phyloP scores from a whole-genome alignment of 2,329 filamentous ascomycete species.

The Phaeoacremonium minimum region DNA sequence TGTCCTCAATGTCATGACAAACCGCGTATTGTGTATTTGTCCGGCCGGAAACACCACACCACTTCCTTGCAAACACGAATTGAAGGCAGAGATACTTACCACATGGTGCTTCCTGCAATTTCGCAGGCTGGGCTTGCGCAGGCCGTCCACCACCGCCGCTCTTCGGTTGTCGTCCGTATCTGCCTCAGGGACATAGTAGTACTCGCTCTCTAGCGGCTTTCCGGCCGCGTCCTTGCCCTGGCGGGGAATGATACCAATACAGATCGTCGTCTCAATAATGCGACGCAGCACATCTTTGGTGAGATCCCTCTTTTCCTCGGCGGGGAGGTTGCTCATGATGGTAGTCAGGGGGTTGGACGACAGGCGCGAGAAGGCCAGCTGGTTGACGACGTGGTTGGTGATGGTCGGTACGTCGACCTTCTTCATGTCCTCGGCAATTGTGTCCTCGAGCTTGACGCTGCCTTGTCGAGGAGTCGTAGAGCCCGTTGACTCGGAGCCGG shows the following conservation, averaged over 20 bases:
- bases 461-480: conserved; percentile 13
- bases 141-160: conserved; percentile 76
- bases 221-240: conserved; percentile 96
- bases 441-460: conserved; percentile 14
- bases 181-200: conserved; percentile 89
- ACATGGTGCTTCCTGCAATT: conserved; percentile 95
- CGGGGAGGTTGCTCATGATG: conserved; percentile 81
- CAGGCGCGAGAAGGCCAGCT: conserved; percentile 89
- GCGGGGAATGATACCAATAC: conserved; percentile 82
- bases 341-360: conserved; percentile 87
- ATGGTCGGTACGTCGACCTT: conserved; percentile 42
- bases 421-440: conserved; percentile 28
- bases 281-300: conserved; percentile 61
- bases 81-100: conserved; percentile 58
- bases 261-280: conserved; percentile 69
- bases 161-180: conserved; percentile 76
- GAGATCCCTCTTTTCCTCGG: conserved; percentile 55
- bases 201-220: conserved; percentile 90
- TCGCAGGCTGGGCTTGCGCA: conserved; percentile 84
- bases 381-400: conserved; percentile 87
- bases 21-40: conserved; percentile 2
- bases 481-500: conserved; percentile 20
- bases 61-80: conserved; percentile 7
- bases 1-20: neutral
- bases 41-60: too few relatives aligned